Evolutionary conservation across 257 asterid species (phyloP), one percentile per base, ranked within the genome.

Genomic region (Nyctanthes arbortristis): DNA sequence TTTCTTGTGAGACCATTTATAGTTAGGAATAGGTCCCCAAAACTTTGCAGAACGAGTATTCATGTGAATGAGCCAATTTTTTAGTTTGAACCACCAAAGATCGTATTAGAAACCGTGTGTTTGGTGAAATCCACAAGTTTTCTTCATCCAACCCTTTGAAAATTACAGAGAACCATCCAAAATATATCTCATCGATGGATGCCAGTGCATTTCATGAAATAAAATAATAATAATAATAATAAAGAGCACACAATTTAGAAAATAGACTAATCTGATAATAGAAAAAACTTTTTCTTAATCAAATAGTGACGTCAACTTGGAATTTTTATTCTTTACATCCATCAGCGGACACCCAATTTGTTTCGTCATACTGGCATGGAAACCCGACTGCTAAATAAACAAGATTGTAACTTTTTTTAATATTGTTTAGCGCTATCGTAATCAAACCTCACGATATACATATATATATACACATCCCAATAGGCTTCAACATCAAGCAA

Each of bases 111-210:
- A 72, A 75, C 84, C 89, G 90, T 74, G 92, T 85, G 80, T 80
- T 69, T 77, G 92, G 87, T 82, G 89, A 71, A n/a, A n/a, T n/a
- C n/a, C n/a, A n/a, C n/a, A n/a, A n/a, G 82, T 76, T n/a, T 65
- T 69, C 77, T 74, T 72, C 78, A 75, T 74, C 71, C 64, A 69
- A 56, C 67, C 61, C 63, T 54, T 58, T 29, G 52, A 57, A 73
- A 37, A 30, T 66, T 52, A 18, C 40, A 14, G 2, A 64, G 14
- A 30, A 65, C 37, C 52, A 39, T 57, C 61, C 34, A 28, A 29
- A n/a, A n/a, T n/a, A n/a, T n/a, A n/a, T 52, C 8, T 29, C 25
- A 11, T 20, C 28, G 18, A 18, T 40, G 28, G 35, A 37, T 68
- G 63, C 30, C 59, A 36, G 28, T 33, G 29, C 40, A 65, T 45